These are phyloP conservation scores for Ambrosia artemisiifolia DNA, from an alignment of 129 eudicot genomes.

Conservation along the genomic window DNA sequence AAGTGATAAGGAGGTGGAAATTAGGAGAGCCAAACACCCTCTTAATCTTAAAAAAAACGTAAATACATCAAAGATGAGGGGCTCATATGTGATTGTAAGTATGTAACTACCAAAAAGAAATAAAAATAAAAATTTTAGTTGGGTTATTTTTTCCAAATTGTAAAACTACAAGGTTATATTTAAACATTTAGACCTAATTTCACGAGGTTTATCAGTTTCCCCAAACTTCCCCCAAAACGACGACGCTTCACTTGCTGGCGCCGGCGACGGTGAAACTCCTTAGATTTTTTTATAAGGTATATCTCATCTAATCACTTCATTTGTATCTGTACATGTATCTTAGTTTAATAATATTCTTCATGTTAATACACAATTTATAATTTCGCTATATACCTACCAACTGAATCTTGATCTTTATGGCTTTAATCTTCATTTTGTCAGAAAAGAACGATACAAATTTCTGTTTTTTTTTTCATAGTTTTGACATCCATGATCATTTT, in stretches of 20 bases:
- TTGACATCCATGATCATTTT: not conserved
- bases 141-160: not conserved
- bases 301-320: not conserved
- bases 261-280: not conserved
- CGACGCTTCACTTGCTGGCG: not conserved
- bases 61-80: not conserved
- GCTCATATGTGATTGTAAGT: no score
- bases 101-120: no score
- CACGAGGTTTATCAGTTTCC: not conserved
- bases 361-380: not conserved
- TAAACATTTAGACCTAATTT: constrained; percentile 1
- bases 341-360: not conserved
- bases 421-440: not conserved
- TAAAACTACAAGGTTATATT: not conserved
- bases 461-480: not conserved
- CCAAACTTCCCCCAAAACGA: not conserved
- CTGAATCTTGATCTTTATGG: not conserved
- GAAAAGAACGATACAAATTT: not conserved
- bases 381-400: not conserved
- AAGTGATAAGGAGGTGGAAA: no score
- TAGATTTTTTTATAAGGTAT: not conserved
- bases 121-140: no score
- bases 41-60: not conserved
- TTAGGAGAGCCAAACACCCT: no score
- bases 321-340: not conserved